Evolutionary conservation across 2,329 filamentous ascomycete genomes (phyloP), one percentile per base, ranked within the genome.

Genomic region (Pseudogymnoascus sp.): DNA sequence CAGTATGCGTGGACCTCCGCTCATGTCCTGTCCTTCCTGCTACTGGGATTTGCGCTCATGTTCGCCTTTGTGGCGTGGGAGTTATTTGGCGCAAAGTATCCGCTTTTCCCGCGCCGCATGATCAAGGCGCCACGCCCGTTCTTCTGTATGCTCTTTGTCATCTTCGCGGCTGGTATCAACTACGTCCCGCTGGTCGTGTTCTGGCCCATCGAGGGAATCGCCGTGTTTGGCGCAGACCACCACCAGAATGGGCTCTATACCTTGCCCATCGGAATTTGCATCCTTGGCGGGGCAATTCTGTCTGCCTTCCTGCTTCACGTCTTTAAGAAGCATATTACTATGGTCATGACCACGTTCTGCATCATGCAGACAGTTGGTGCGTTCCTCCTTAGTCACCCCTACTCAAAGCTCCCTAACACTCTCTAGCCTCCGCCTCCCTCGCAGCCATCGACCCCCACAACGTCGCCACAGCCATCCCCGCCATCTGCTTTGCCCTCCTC

Each of bases 141-240:
- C 41, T 58, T 55, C 9, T 55, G 49, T 5, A 55, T 55, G 49
- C 49, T 55, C 60, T 3, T 74, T 71, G 62, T 67, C 69, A 62
- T 65, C 74, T 58, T 75, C 67, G 42, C 68, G 68, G 62, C 67
- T n/a, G 58, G 33, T 25, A 22, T 60, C 5, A 38, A 60, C 58
- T 42, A 38, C 7, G 38, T 55, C 9, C 49, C 49, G 2, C 14
- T 55, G 12, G 68, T 81, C 22, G 75, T 81, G 67, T 83, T 86
- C 69, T 87, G 84, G 83, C 84, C 84, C 0, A 84, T 82, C 0
- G 80, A 87, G 69, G 79, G 81, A 2, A 84, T 82, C 74, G 86
- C 85, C 66, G 80, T 86, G 9, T 87, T 85, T 68, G 82, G 82
- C 7, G 82, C 87, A 65, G 81, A 87, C 65, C 84, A 84, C 0